Conservation (phyloP, 257 asterid species). For the Schizonepeta tenuifolia region DNA sequence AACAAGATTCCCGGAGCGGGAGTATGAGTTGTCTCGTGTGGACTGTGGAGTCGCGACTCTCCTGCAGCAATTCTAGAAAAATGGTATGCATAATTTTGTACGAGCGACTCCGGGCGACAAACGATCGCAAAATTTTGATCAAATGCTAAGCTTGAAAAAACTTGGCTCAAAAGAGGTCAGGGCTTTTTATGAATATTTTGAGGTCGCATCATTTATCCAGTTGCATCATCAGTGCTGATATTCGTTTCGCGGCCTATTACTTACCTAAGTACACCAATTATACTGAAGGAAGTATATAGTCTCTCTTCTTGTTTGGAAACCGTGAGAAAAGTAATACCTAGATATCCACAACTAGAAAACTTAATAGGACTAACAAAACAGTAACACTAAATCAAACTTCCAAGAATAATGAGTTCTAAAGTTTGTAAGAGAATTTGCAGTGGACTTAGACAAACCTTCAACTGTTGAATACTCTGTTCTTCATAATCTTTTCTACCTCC, state of each 20-base stretch:
- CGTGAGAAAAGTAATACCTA: background rate
- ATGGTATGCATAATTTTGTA: no score
- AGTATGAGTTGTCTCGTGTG: no score
- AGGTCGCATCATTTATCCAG: background rate
- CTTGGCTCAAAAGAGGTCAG: no score
- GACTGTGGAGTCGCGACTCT: no score
- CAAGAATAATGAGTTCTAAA: background rate
- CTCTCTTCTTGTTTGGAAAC: background rate
- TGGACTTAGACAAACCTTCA: slow-evolving; percentile 37
- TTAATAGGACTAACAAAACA: background rate
- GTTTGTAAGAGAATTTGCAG: slow-evolving; percentile 12
- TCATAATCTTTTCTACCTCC: slow-evolving; percentile 71
- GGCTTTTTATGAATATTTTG: no score
- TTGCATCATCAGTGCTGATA: background rate
- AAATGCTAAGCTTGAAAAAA: no score
- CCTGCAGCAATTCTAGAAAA: no score
- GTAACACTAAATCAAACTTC: background rate
- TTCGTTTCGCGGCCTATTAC: background rate
- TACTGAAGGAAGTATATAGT: background rate
- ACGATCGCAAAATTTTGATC: no score
- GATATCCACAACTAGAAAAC: slow-evolving; percentile 12
- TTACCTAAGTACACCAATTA: background rate
- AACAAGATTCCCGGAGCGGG: no score
- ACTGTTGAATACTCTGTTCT: slow-evolving; percentile 59
- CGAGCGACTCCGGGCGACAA: no score